Conservation (phyloP, 257 asterid genomes). For the Scutellaria baicalensis region DNA sequence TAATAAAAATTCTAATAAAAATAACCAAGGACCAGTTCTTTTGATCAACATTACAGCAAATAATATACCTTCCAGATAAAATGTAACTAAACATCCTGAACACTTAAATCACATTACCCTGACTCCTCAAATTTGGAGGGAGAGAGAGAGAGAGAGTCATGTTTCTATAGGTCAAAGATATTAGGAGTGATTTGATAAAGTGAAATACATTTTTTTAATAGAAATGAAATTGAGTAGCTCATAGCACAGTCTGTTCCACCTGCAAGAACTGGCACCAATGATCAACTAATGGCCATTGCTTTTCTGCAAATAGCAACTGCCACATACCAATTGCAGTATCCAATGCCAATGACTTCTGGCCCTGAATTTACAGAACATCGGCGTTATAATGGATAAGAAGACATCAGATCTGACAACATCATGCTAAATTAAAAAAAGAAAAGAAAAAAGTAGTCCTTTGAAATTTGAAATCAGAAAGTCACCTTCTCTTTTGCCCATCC, state of each 20-base stretch:
- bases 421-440: conserved; percentile 2
- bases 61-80: neutral
- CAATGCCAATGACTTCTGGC: conserved; percentile 94
- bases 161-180: too few relatives aligned
- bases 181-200: too few relatives aligned
- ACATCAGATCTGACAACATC: neutral
- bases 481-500: conserved; percentile 99
- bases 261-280: conserved; percentile 99
- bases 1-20: neutral
- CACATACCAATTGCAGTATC: conserved; percentile 99
- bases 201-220: neutral
- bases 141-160: too few relatives aligned
- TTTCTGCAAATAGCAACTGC: conserved; percentile 93
- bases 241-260: conserved; percentile 31
- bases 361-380: conserved; percentile 43
- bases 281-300: conserved; percentile 89
- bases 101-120: too few relatives aligned
- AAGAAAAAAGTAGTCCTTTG: neutral
- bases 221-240: neutral
- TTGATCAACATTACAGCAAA: neutral
- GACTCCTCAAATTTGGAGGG: too few relatives aligned
- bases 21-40: neutral
- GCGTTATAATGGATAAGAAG: neutral
- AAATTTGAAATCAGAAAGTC: conserved; percentile 7
- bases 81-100: neutral